Conservation (phyloP, 1,139 yeast species). For the Sugiyamaella novakii region DNA sequence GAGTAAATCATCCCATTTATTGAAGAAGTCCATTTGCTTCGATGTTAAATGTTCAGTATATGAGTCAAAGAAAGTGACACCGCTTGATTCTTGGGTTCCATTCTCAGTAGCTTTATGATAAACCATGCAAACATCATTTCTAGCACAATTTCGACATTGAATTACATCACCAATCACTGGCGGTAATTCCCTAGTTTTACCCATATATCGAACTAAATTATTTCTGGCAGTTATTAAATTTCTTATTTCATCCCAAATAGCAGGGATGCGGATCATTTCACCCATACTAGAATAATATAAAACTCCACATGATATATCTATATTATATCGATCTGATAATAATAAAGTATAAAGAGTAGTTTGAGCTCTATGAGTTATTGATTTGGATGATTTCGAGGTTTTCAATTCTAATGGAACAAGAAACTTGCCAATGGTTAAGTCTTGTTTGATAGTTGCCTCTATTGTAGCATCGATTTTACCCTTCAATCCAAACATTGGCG, state of each 20-base stretch:
- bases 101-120: conserved; percentile 60
- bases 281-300: conserved; percentile 72
- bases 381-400: conserved; percentile 63
- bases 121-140: conserved; percentile 66
- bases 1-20: conserved; percentile 73
- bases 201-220: conserved; percentile 60
- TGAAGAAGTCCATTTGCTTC: conserved; percentile 56
- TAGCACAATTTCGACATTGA: conserved; percentile 69
- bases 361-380: conserved; percentile 80
- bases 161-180: conserved; percentile 54
- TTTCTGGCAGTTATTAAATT: conserved; percentile 75
- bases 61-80: conserved; percentile 47
- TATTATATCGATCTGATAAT: conserved; percentile 74
- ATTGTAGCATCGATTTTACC: conserved; percentile 91
- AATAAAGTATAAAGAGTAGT: conserved; percentile 81
- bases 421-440: conserved; percentile 43
- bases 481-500: conserved; percentile 87
- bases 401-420: conserved; percentile 86
- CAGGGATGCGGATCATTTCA: conserved; percentile 50
- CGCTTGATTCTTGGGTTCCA: conserved; percentile 52
- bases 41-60: conserved; percentile 56
- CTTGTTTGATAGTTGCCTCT: conserved; percentile 51
- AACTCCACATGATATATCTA: conserved; percentile 64
- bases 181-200: conserved; percentile 54
- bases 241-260: conserved; percentile 52